phyloP scores from a whole-genome alignment of 768 basidiomycete species.

The Podaxis sp. region DNA sequence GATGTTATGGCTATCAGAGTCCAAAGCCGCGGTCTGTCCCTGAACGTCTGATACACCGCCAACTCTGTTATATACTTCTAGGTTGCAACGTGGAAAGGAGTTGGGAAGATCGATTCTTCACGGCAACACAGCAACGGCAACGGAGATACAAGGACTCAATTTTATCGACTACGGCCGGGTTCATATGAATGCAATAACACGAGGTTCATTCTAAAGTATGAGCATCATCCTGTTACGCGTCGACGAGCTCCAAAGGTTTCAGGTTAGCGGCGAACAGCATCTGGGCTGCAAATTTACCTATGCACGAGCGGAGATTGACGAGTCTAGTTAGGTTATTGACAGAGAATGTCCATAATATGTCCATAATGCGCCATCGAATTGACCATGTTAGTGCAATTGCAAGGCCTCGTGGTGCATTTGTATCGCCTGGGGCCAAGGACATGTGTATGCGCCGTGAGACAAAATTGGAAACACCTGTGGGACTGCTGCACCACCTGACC shows the following conservation, averaged over 20 bases:
- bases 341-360: background rate
- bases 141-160: background rate
- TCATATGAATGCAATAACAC: background rate
- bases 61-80: no score
- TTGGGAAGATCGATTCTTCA: background rate
- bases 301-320: background rate
- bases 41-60: background rate
- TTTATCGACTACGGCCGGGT: background rate
- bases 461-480: background rate
- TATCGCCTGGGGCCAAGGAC: background rate
- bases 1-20: constrained; percentile 1
- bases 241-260: background rate
- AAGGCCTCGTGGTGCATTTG: background rate
- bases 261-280: background rate
- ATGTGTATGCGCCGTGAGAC: background rate
- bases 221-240: background rate
- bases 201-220: background rate
- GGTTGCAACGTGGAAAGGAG: background rate
- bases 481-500: background rate
- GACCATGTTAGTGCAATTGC: background rate
- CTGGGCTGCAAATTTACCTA: background rate
- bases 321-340: background rate
- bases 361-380: background rate
- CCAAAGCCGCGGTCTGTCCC: background rate
- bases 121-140: background rate